These are phyloP conservation scores for Phellinidium pouzarii DNA, from an alignment of 1,284 basidiomycete genomes.

Conservation along the genomic window DNA sequence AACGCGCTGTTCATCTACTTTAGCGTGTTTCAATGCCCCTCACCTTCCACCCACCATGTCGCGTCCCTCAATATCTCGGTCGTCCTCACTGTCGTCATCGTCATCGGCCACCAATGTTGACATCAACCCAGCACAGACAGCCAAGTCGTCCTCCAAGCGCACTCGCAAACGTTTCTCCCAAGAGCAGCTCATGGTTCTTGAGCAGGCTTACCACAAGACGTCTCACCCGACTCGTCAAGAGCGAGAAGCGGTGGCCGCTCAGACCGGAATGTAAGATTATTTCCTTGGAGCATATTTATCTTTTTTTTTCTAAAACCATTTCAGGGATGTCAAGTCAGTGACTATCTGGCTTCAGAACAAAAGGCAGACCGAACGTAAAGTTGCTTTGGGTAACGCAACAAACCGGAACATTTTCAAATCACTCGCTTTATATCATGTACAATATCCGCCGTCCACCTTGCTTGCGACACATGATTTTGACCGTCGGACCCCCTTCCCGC, in stretches of 20 bases:
- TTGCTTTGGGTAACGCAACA: slow-evolving; percentile 10
- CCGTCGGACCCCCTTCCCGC: not conserved
- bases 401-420: slow-evolving; percentile 4
- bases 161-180: slow-evolving; percentile 63
- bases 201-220: slow-evolving; percentile 60
- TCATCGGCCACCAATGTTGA: not conserved
- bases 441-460: not conserved
- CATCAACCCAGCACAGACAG: not conserved
- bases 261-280: slow-evolving; percentile 52
- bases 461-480: not conserved
- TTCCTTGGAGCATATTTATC: slow-evolving; percentile 13
- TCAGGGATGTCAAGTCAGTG: slow-evolving; percentile 68
- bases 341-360: slow-evolving; percentile 83
- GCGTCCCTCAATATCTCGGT: slow-evolving; percentile 1
- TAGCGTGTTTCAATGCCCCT: not conserved
- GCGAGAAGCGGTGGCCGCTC: slow-evolving; percentile 52
- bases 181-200: slow-evolving; percentile 62
- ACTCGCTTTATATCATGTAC: not conserved
- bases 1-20: not conserved
- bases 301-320: slow-evolving; percentile 15
- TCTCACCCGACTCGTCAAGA: slow-evolving; percentile 68
- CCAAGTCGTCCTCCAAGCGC: slow-evolving; percentile 10
- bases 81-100: slow-evolving; percentile 14
- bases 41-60: slow-evolving; percentile 8
- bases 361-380: slow-evolving; percentile 44